A percentile compares a stretch with the other conserved stretches of the same genome.
Evolutionary conservation across 495 filamentous ascomycete genomes (phyloP).

Genomic region (Podospora australis): DNA sequence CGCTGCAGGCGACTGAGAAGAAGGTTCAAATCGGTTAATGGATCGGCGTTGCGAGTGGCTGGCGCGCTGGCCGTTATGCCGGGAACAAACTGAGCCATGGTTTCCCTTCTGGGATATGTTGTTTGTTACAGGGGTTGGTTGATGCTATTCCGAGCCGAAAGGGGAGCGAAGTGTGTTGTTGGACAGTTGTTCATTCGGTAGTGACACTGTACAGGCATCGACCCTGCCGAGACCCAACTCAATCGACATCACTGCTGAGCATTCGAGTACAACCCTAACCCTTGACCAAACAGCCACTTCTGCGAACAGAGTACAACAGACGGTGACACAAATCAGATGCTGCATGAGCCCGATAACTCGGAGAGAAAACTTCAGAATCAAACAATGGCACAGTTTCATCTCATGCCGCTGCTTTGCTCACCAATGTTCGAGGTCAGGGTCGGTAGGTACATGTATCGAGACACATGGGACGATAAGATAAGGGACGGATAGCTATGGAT

Average conservation of each 20-base stretch:
- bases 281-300: not conserved
- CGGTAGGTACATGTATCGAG: too few species aligned
- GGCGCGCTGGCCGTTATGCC: slow-evolving; percentile 12
- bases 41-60: slow-evolving; percentile 13
- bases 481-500: not conserved
- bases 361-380: not conserved
- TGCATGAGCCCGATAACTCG: too few species aligned
- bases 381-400: not conserved
- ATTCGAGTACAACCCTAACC: slow-evolving; percentile 17
- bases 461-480: slow-evolving; percentile 7
- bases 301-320: too few species aligned
- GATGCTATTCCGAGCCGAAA: slow-evolving; percentile 1
- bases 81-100: slow-evolving; percentile 25
- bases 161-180: too few species aligned
- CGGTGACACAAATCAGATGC: too few species aligned
- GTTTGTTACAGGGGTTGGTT: not conserved
- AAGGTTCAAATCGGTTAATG: slow-evolving; percentile 55
- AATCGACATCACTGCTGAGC: too few species aligned
- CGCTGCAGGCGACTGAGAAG: slow-evolving; percentile 69
- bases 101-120: not conserved
- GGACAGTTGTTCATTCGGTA: not conserved
- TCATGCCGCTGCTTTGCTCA: not conserved
- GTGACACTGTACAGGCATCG: slow-evolving; percentile 2
- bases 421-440: slow-evolving; percentile 2
- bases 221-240: too few species aligned